Evolutionary conservation across 2,329 filamentous ascomycete species (phyloP).

Genomic region (Cylindrodendrum hubeiense): DNA sequence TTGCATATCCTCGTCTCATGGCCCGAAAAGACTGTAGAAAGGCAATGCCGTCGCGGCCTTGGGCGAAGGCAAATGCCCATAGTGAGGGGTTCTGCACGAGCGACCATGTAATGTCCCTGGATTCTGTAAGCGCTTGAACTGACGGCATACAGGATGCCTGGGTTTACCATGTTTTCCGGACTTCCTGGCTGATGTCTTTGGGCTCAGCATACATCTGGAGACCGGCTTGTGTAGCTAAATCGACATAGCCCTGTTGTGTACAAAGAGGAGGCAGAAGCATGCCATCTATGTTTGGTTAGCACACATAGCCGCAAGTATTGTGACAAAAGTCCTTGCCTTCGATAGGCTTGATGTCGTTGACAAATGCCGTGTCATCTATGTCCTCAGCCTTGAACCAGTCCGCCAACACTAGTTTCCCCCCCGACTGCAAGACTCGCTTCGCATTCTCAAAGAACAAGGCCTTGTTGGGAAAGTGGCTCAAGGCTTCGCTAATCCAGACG

Average conservation of each 20-base stretch:
- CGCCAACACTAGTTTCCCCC: constrained; percentile 67
- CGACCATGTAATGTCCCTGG: constrained; percentile 73
- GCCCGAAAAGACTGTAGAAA: constrained; percentile 72
- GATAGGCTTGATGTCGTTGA: constrained; percentile 68
- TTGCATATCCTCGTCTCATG: constrained; percentile 70
- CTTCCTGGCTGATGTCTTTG: constrained; percentile 69
- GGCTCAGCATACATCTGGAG: constrained; percentile 59
- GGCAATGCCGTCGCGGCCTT: constrained; percentile 70
- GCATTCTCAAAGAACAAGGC: constrained; percentile 68
- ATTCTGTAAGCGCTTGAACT: constrained; percentile 8
- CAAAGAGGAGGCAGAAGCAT: constrained; percentile 71
- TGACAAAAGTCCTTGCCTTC: constrained; percentile 56
- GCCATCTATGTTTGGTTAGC: constrained; percentile 56
- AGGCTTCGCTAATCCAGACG: constrained; percentile 73
- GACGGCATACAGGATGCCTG: no score
- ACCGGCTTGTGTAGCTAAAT: constrained; percentile 61
- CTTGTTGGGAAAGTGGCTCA: constrained; percentile 72
- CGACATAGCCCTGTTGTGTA: constrained; percentile 65
- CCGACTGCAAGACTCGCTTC: constrained; percentile 58
- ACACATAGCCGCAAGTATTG: no score
- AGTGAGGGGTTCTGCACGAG: constrained; percentile 70
- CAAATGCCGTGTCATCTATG: constrained; percentile 58
- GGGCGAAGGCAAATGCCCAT: constrained; percentile 71
- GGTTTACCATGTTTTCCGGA: constrained; percentile 69
- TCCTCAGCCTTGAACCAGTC: constrained; percentile 71